phyloP scores from a whole-genome alignment of 208 protist species.

The Trichomonas tenax region DNA sequence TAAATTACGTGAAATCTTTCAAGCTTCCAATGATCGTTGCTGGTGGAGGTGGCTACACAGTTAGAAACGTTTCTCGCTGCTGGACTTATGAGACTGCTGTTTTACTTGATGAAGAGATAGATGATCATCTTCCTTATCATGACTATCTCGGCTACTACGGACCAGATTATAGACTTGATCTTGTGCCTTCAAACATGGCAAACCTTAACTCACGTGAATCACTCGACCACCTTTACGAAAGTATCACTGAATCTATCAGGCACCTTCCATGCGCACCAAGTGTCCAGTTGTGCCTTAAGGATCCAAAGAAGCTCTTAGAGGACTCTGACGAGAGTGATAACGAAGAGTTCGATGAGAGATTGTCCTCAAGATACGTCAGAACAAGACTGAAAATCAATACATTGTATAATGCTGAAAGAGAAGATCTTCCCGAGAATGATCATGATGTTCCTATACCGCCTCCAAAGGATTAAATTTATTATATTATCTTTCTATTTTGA shows the following conservation, averaged over 20 bases:
- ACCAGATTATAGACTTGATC: conserved; percentile 48
- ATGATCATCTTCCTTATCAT: conserved; percentile 60
- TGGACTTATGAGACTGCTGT: conserved; percentile 55
- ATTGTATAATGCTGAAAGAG: neutral
- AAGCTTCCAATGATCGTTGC: conserved; percentile 54
- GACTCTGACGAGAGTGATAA: neutral
- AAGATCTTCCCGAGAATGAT: neutral
- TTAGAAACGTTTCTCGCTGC: conserved; percentile 66
- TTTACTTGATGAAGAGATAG: conserved; percentile 26
- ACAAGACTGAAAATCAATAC: neutral
- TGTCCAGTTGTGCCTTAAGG: neutral
- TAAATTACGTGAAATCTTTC: conserved; percentile 61
- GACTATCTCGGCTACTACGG: conserved; percentile 72
- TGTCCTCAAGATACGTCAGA: neutral
- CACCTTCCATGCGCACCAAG: neutral
- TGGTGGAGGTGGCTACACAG: conserved; percentile 70
- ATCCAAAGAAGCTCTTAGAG: neutral
- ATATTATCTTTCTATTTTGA: no score
- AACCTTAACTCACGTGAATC: neutral
- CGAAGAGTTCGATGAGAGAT: neutral
- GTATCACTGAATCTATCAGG: neutral
- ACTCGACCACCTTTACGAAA: neutral
- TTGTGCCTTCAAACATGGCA: neutral
- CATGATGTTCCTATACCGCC: no score
- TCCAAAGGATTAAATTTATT: no score